phyloP scores from a whole-genome alignment of 1,284 basidiomycete species.

The Singerocomus rubriflavus region DNA sequence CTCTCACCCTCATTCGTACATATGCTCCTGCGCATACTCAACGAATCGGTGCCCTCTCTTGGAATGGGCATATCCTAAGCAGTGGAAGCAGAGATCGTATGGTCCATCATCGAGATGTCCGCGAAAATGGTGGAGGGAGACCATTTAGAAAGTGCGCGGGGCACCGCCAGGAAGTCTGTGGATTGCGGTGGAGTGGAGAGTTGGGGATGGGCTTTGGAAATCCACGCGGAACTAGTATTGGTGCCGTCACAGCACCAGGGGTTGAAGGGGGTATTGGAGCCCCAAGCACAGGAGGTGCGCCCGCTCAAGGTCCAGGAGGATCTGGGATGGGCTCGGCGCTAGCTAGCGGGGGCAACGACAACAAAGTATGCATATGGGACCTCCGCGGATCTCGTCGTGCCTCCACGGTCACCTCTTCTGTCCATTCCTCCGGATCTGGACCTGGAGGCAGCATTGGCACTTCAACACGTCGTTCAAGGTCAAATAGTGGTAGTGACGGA shows the following conservation, averaged over 20 bases:
- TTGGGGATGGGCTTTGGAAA: constrained; percentile 29
- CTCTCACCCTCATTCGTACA: constrained; percentile 74
- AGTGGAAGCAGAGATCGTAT: constrained; percentile 91
- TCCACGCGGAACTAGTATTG: constrained; percentile 17
- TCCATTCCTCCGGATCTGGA: constrained; percentile 27
- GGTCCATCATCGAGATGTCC: constrained; percentile 91
- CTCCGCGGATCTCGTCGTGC: constrained; percentile 57
- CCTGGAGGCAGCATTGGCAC: constrained; percentile 26
- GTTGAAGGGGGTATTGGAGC: constrained; percentile 23
- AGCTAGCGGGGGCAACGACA: constrained; percentile 97
- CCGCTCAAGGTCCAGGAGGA: constrained; percentile 27
- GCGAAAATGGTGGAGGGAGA: constrained; percentile 58
- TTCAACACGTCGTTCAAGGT: constrained; percentile 24
- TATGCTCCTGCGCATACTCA: constrained; percentile 87
- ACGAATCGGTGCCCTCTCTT: constrained; percentile 91
- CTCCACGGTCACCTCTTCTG: constrained; percentile 18
- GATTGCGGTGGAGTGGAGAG: constrained; percentile 82
- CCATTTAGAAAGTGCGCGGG: constrained; percentile 79
- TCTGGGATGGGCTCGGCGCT: constrained; percentile 62
- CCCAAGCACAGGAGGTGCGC: constrained; percentile 23
- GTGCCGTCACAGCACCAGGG: constrained; percentile 6
- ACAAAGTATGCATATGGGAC: constrained; percentile 98
- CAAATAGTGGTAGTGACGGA: constrained; percentile 38
- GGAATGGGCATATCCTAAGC: constrained; percentile 87
- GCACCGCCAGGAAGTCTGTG: constrained; percentile 96